Conservation (phyloP, 2,329 filamentous ascomycete species). For the Pseudogymnoascus pannorum region DNA sequence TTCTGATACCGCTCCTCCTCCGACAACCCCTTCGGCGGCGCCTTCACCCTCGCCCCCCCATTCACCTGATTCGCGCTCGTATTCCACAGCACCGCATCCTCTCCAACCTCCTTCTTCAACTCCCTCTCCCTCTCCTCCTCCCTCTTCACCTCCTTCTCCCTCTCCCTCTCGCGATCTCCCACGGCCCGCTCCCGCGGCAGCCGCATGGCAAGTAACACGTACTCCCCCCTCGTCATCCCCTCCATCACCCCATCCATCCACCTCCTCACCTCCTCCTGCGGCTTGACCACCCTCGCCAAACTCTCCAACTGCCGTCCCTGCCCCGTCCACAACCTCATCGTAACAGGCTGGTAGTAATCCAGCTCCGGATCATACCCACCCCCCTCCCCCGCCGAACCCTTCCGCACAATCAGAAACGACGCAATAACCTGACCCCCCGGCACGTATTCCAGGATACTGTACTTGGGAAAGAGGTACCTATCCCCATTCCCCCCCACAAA, state of each 20-base stretch:
- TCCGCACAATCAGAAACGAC: slow-evolving; percentile 71
- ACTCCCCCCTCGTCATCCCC: slow-evolving; percentile 61
- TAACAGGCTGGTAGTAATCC: slow-evolving; percentile 72
- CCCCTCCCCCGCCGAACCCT: slow-evolving; percentile 56
- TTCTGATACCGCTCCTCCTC: slow-evolving; percentile 41
- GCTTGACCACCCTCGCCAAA: slow-evolving; percentile 53
- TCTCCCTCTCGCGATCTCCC: slow-evolving; percentile 12
- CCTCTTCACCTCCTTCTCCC: slow-evolving; percentile 21
- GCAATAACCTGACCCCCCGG: slow-evolving; percentile 56
- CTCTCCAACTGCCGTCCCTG: slow-evolving; percentile 53
- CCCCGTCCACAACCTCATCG: slow-evolving; percentile 49
- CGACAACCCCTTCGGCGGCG: slow-evolving; percentile 23
- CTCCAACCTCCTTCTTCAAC: slow-evolving; percentile 17
- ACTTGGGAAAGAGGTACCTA: slow-evolving; percentile 70
- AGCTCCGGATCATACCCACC: slow-evolving; percentile 54
- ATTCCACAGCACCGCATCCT: slow-evolving; percentile 31
- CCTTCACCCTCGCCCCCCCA: slow-evolving; percentile 12
- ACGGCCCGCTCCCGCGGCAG: slow-evolving; percentile 39
- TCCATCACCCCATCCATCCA: slow-evolving; percentile 68
- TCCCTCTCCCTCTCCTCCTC: slow-evolving; percentile 18
- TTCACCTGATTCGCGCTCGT: slow-evolving; percentile 21
- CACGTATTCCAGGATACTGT: slow-evolving; percentile 66
- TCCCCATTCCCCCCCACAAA: slow-evolving; percentile 62
- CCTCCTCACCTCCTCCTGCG: slow-evolving; percentile 52
- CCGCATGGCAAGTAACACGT: slow-evolving; percentile 59